Conservation (phyloP, 169 alveolate species). For the Babesia caballi region DNA sequence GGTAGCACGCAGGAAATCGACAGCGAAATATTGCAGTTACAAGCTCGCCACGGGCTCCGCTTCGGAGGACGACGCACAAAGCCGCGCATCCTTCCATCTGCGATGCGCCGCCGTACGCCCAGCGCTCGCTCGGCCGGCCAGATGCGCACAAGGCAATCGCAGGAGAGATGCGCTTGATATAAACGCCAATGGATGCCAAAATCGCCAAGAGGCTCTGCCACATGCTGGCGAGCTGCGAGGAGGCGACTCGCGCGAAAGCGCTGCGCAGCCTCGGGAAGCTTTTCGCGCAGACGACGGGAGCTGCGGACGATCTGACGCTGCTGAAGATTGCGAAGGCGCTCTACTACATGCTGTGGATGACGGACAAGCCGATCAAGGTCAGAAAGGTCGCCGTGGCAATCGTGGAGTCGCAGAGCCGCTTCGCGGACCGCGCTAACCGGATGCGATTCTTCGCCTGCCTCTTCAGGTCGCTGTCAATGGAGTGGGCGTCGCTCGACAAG, state of each 20-base stretch:
- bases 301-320: constrained; percentile 25
- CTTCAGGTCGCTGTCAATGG: constrained; percentile 30
- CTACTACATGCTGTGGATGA: constrained; percentile 58
- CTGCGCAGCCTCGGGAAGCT: constrained; percentile 24
- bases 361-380: constrained; percentile 58
- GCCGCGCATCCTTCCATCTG: constrained; percentile 7
- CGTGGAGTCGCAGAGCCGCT: constrained; percentile 22
- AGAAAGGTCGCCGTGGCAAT: constrained; percentile 39
- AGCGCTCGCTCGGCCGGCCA: neutral
- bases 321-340: constrained; percentile 42
- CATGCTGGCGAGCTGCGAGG: constrained; percentile 59
- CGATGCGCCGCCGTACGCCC: neutral
- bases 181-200: constrained; percentile 18
- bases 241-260: constrained; percentile 26
- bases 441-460: constrained; percentile 13
- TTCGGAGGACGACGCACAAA: no score
- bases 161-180: neutral
- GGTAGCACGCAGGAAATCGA: no score
- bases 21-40: no score
- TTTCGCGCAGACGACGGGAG: constrained; percentile 6
- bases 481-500: constrained; percentile 59
- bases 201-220: constrained; percentile 51
- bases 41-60: no score
- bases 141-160: neutral
- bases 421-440: constrained; percentile 7